Conservation (phyloP, 208 protist species). For the Wallacemonas sp. region DNA sequence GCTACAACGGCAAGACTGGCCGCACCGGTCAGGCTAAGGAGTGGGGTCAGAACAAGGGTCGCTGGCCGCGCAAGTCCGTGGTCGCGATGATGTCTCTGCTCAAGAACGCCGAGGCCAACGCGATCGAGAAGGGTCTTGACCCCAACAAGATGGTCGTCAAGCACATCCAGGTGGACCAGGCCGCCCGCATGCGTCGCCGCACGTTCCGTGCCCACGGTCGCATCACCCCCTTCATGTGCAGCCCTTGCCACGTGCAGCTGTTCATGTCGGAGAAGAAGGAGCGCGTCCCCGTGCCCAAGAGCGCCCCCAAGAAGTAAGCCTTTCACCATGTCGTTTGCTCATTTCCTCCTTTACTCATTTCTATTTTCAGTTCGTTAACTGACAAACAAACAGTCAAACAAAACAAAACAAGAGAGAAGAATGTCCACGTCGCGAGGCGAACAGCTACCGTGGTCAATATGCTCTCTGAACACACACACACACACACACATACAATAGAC, state of each 20-base stretch:
- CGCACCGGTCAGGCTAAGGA: slow-evolving; percentile 93
- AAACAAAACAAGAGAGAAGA: not conserved
- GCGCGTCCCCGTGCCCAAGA: slow-evolving; percentile 38
- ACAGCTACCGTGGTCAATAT: too few species aligned
- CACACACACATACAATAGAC: too few species aligned
- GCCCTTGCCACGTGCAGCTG: slow-evolving; percentile 90
- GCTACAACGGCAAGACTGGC: slow-evolving; percentile 93
- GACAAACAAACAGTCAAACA: slow-evolving; percentile 5
- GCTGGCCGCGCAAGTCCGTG: slow-evolving; percentile 82
- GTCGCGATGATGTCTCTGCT: slow-evolving; percentile 80
- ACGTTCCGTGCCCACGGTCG: slow-evolving; percentile 96
- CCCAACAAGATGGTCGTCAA: slow-evolving; percentile 92
- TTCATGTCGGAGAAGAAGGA: slow-evolving; percentile 62
- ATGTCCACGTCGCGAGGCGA: too few species aligned
- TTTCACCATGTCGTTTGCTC: slow-evolving; percentile 11
- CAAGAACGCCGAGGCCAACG: slow-evolving; percentile 89
- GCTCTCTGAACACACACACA: too few species aligned
- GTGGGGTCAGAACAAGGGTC: slow-evolving; percentile 89
- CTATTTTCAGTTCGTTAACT: slow-evolving; percentile 7
- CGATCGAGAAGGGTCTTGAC: slow-evolving; percentile 90
- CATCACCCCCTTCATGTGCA: slow-evolving; percentile 95
- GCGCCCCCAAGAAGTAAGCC: slow-evolving; percentile 35
- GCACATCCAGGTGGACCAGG: slow-evolving; percentile 93
- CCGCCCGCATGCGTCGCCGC: slow-evolving; percentile 90
- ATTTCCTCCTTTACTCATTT: slow-evolving; percentile 37